A percentile compares a stretch with the other conserved stretches of the same genome.
phyloP scores from a whole-genome alignment of 768 basidiomycete species.

The Auricularia cornea region DNA sequence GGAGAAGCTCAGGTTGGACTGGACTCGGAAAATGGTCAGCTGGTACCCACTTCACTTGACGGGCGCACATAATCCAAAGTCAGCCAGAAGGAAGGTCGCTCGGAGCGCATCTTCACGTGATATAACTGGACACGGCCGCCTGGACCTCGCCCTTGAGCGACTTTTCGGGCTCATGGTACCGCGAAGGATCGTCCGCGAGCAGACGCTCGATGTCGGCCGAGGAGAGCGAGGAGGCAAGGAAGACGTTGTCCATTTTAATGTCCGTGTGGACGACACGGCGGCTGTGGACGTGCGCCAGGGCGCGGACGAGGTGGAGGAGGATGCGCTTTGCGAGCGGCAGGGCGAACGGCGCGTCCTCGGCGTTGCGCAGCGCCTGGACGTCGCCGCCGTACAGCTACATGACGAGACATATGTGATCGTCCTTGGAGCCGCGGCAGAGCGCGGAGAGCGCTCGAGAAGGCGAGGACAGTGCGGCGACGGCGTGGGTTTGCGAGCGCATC shows the following conservation, averaged over 20 bases:
- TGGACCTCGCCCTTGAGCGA: neutral
- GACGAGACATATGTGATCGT: conserved; percentile 7
- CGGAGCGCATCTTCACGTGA: conserved; percentile 2
- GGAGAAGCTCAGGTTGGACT: neutral
- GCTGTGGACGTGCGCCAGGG: conserved; percentile 2
- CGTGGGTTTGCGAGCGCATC: neutral
- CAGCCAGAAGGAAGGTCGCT: conserved; percentile 1
- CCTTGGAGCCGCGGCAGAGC: neutral
- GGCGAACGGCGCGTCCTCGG: neutral
- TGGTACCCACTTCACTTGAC: neutral
- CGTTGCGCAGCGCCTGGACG: neutral
- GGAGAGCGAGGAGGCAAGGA: neutral
- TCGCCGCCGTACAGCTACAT: conserved; percentile 6
- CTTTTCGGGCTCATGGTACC: conserved; percentile 2
- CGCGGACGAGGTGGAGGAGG: conserved; percentile 4
- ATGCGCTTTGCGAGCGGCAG: conserved; percentile 7
- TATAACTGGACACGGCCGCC: neutral
- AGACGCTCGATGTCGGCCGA: neutral
- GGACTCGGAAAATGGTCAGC: neutral
- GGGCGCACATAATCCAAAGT: conserved; percentile 7
- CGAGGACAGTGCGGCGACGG: conserved; percentile 3
- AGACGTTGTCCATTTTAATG: conserved; percentile 1
- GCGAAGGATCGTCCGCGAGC: conserved; percentile 1
- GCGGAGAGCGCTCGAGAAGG: conserved; percentile 1
- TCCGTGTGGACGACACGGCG: conserved; percentile 6